These are phyloP conservation scores for Neurospora cerealis DNA, from an alignment of 495 filamentous ascomycete genomes.

Conservation along the genomic window DNA sequence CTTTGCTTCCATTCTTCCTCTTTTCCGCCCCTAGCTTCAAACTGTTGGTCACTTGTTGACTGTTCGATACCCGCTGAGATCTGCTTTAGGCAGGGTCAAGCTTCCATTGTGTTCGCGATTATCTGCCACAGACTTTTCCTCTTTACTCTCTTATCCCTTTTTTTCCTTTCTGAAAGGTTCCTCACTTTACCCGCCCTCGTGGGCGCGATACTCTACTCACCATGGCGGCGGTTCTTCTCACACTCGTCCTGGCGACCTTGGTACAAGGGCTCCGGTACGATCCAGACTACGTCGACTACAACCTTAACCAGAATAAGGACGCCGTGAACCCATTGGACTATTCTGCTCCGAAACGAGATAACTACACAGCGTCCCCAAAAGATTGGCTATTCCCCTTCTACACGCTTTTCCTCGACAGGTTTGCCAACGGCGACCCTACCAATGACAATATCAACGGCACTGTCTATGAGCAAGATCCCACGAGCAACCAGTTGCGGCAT, in stretches of 20 bases:
- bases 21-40: background rate
- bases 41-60: background rate
- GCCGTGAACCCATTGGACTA: slow-evolving; percentile 52
- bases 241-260: slow-evolving; percentile 1
- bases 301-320: slow-evolving; percentile 53
- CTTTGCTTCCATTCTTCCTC: background rate
- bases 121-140: background rate
- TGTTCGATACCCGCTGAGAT: slow-evolving; percentile 7
- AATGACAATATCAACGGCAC: slow-evolving; percentile 67
- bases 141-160: background rate
- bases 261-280: slow-evolving; percentile 43
- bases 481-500: slow-evolving; percentile 57
- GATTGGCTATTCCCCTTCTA: slow-evolving; percentile 67
- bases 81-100: background rate
- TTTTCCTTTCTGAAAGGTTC: background rate
- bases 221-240: slow-evolving; percentile 9
- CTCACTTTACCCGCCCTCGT: slow-evolving; percentile 4
- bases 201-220: slow-evolving; percentile 5
- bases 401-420: slow-evolving; percentile 56
- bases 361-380: slow-evolving; percentile 48
- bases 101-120: background rate
- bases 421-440: slow-evolving; percentile 58
- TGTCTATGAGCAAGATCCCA: slow-evolving; percentile 56
- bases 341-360: slow-evolving; percentile 48
- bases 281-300: slow-evolving; percentile 41